phyloP scores from a whole-genome alignment of 2,329 filamentous ascomycete genomes.

The Nothomitra cinnamomea region DNA sequence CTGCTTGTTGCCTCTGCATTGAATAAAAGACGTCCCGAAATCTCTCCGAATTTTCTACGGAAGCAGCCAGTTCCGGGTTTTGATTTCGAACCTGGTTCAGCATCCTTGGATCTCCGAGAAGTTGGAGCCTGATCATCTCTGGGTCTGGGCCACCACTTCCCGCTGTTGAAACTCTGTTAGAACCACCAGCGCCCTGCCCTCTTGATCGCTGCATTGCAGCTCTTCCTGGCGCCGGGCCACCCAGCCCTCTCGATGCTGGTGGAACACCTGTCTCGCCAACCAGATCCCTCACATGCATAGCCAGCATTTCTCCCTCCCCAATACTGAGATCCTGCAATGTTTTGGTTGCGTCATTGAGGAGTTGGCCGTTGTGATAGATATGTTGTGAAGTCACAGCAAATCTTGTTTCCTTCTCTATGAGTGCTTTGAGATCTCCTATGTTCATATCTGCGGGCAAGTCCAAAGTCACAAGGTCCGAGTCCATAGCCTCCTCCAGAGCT shows the following conservation, averaged over 20 bases:
- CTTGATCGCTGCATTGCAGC: slow-evolving; percentile 14
- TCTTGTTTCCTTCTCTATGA: slow-evolving; percentile 67
- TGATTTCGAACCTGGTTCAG: slow-evolving; percentile 53
- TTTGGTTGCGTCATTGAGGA: slow-evolving; percentile 59
- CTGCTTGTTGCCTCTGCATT: slow-evolving; percentile 51
- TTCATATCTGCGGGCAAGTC: slow-evolving; percentile 74
- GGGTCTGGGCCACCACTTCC: slow-evolving; percentile 39
- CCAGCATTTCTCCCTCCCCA: slow-evolving; percentile 80
- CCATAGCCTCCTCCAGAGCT: slow-evolving; percentile 46
- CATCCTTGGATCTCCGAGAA: slow-evolving; percentile 61
- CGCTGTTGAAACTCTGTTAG: slow-evolving; percentile 17
- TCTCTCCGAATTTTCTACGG: slow-evolving; percentile 54
- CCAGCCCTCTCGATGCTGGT: slow-evolving; percentile 7
- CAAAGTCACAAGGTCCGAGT: slow-evolving; percentile 62
- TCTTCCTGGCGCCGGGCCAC: neutral
- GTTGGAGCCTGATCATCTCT: slow-evolving; percentile 66
- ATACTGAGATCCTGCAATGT: slow-evolving; percentile 71
- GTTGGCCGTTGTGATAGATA: slow-evolving; percentile 77
- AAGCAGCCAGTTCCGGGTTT: slow-evolving; percentile 60
- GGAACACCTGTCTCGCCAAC: slow-evolving; percentile 10
- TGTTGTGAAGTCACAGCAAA: slow-evolving; percentile 59
- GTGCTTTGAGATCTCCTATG: slow-evolving; percentile 68
- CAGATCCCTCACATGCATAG: slow-evolving; percentile 48
- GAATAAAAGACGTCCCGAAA: slow-evolving; percentile 59
- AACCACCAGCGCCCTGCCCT: slow-evolving; percentile 17